Evolutionary conservation across 768 basidiomycete genomes (phyloP).

Genomic region (Podaxis carcinomalis): DNA sequence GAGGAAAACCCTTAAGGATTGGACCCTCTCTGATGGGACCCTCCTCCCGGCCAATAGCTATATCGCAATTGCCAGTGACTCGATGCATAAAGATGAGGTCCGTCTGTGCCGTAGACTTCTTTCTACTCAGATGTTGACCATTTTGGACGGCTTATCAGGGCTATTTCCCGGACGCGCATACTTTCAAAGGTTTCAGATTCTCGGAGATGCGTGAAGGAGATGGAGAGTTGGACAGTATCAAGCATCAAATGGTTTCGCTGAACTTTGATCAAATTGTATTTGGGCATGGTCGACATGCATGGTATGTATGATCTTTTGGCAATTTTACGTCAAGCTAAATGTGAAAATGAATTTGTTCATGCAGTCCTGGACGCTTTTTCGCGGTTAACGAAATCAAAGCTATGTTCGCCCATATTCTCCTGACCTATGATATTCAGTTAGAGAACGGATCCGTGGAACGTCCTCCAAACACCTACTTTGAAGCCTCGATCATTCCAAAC

Average conservation of each 20-base stretch:
- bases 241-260: slow-evolving; percentile 25
- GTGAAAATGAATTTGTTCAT: neutral
- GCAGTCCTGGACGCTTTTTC: slow-evolving; percentile 38
- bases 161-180: slow-evolving; percentile 17
- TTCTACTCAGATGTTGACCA: no score
- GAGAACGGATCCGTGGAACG: slow-evolving; percentile 3
- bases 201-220: slow-evolving; percentile 22
- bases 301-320: slow-evolving; percentile 13
- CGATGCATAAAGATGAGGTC: slow-evolving; percentile 21
- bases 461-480: neutral
- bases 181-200: slow-evolving; percentile 38
- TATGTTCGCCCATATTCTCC: slow-evolving; percentile 30
- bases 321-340: neutral
- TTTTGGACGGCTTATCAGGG: neutral
- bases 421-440: slow-evolving; percentile 35
- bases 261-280: slow-evolving; percentile 23
- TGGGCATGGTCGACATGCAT: slow-evolving; percentile 28
- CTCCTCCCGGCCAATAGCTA: slow-evolving; percentile 30
- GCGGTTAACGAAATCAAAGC: slow-evolving; percentile 34
- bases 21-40: slow-evolving; percentile 36
- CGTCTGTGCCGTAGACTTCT: neutral
- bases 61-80: slow-evolving; percentile 19
- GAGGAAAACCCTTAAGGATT: slow-evolving; percentile 29
- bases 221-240: slow-evolving; percentile 13
- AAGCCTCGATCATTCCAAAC: neutral